phyloP scores from a whole-genome alignment of 2,329 filamentous ascomycete species.

The Thyridium curvatum region DNA sequence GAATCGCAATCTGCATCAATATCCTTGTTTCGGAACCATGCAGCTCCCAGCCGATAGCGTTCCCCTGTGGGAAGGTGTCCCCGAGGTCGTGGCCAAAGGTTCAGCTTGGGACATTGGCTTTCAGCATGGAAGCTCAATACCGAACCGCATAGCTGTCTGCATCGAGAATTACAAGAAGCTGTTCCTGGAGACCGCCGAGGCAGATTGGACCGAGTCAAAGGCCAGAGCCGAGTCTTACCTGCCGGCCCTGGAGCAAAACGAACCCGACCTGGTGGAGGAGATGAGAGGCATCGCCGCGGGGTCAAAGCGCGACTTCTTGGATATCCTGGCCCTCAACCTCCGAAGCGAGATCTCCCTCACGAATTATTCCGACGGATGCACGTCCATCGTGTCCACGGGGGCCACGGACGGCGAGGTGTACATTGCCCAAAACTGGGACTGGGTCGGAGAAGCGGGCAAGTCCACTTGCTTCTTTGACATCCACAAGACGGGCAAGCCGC shows the following conservation, averaged over 20 bases:
- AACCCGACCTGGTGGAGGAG: slow-evolving; percentile 19
- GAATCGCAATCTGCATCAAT: too few relatives aligned
- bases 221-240: too few relatives aligned
- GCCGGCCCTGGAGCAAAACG: not conserved
- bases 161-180: too few relatives aligned
- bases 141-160: too few relatives aligned
- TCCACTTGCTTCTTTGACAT: slow-evolving; percentile 9
- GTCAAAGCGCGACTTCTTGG: slow-evolving; percentile 33
- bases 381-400: slow-evolving; percentile 37
- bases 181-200: too few relatives aligned
- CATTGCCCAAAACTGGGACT: slow-evolving; percentile 56
- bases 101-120: too few relatives aligned
- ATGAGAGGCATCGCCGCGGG: slow-evolving; percentile 48
- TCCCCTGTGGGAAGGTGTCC: too few relatives aligned
- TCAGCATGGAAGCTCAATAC: too few relatives aligned
- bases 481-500: slow-evolving; percentile 22
- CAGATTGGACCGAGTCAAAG: too few relatives aligned
- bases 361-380: slow-evolving; percentile 50
- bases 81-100: too few relatives aligned
- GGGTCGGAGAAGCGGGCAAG: slow-evolving; percentile 15
- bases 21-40: too few relatives aligned
- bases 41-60: too few relatives aligned
- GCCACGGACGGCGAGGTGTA: slow-evolving; percentile 21
- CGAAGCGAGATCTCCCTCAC: slow-evolving; percentile 53
- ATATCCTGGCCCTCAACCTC: slow-evolving; percentile 52